Evolutionary conservation across 108 stramenopile genomes (phyloP), one percentile per base, ranked within the genome.

Genomic region (Pseudonitzschia pungens): DNA sequence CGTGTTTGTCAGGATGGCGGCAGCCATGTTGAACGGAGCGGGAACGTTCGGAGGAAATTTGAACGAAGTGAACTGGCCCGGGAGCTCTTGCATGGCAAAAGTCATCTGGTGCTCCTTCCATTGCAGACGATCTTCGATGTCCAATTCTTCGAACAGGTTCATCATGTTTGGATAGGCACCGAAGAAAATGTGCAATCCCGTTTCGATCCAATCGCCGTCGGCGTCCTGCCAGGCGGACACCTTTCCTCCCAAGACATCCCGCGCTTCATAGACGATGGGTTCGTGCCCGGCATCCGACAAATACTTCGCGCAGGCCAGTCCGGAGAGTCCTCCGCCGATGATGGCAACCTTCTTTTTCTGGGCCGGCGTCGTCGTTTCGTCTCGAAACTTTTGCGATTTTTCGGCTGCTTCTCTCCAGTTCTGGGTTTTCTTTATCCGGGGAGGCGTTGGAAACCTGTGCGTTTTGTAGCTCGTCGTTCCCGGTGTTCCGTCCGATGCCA

Each of bases 81-180:
- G 93, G 0, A 84, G 66, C 33, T 90, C 87, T 66, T 85, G 86
- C 93, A 96, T 96, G 36, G 97, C 97, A 74, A 98, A 97, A 22
- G 92, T 89, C 96, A 98, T 97, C 74, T 92, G 88, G 72, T 97
- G 97, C 33, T 88, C 83, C 73, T 97, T 97, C 97, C 97, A 98
- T 68, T 98, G 96, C 64, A 98, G 77, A 29, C 96, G 87, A 67
- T 98, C 97, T 20, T 91, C 82, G 70, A 98, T 96, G 33, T 78
- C 83, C 21, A 98, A 78, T 79, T 97, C 97, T 53, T 91, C 89
- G 70, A 97, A 94, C 32, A 97, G 74, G 50, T 88, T 90, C 81
- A 95, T 89, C 75, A 94, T 89, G 78, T 97, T 97, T 14, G 97
- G 95, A 72, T 97, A 97, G 32, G 96, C 96, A 0, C 96, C 96